Base-by-base conservation (phyloP, 352 stramenopile genomes). In the Phytophthora brassicae region DNA sequence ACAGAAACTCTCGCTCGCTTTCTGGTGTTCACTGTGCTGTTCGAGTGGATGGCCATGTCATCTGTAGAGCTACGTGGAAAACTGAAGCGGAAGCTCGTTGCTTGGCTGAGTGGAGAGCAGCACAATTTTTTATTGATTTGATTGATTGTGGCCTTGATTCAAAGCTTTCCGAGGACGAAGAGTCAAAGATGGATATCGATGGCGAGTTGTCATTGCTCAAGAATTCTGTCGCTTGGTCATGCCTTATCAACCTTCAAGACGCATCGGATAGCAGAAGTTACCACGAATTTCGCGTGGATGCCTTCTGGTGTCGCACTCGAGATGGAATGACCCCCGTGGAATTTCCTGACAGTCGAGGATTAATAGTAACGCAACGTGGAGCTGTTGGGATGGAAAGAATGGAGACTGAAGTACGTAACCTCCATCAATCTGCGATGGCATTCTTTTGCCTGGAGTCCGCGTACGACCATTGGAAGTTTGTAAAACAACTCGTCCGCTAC, bases 381-480 rank as follows among this genome's bases (percentile, higher is more conserved):
- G 72, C 65, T 28, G 56, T 90, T 1, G 53, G 53, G 0, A 87
- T 94, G 62, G 39, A 45, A 2, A 63, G 50, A 42, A 48, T 91
- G 44, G 85, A 92, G 45, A 66, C 22, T 20, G 56, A 66, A 3
- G 44, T 71, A 16, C 69, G 60, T 28, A 72, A 85, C 36, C 55
- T 74, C 13, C 77, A 81, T 29, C 62, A 77, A 35, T 88, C 68
- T 1, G 52, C 58, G 1, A 55, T 83, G 46, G 68, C 68, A 31
- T 92, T 76, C 48, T 92, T 94, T 47, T 70, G 64, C 14, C 43
- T 92, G 11, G 78, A 89, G 36, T 88, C 85, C 1, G 66, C 65
- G 12, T 86, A 85, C 47, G 81, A 92, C 36, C 73, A 91, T 47
- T 81, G 72, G 63, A 91, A 91, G 58, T 76, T 94, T 52, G 68